Evolutionary conservation across 768 basidiomycete genomes (phyloP).

Genomic region (Leccinum pellstonianum): DNA sequence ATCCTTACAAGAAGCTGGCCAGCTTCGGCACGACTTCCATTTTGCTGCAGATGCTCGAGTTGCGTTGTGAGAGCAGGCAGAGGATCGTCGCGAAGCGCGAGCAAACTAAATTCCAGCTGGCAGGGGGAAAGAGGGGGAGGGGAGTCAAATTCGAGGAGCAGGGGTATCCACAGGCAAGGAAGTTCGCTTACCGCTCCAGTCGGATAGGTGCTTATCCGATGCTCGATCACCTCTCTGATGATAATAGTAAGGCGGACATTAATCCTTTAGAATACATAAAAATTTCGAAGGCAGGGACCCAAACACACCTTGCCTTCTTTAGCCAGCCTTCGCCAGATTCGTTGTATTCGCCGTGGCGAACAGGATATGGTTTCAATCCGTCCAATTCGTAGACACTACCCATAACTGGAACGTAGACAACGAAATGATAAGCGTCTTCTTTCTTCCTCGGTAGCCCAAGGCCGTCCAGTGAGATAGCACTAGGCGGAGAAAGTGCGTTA

Average conservation of each 20-base stretch:
- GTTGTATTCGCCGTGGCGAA: slow-evolving; percentile 75
- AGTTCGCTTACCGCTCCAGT: slow-evolving; percentile 66
- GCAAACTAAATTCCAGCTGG: slow-evolving; percentile 89
- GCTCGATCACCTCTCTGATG: slow-evolving; percentile 76
- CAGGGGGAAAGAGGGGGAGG: slow-evolving; percentile 4
- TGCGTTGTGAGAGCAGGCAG: slow-evolving; percentile 65
- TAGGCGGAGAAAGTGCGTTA: slow-evolving; percentile 90
- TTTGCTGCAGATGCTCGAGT: slow-evolving; percentile 47
- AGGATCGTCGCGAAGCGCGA: slow-evolving; percentile 83
- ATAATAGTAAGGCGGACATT: slow-evolving; percentile 14
- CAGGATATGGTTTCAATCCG: slow-evolving; percentile 76
- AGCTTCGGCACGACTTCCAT: slow-evolving; percentile 42
- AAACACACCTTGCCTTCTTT: slow-evolving; percentile 63
- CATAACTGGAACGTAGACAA: slow-evolving; percentile 85
- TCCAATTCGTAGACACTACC: slow-evolving; percentile 92
- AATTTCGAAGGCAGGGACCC: not conserved
- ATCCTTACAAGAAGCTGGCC: slow-evolving; percentile 57
- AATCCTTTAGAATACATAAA: slow-evolving; percentile 13
- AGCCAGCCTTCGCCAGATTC: slow-evolving; percentile 81
- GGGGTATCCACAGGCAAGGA: slow-evolving; percentile 14
- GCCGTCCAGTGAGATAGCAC: slow-evolving; percentile 83
- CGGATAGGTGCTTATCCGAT: slow-evolving; percentile 88
- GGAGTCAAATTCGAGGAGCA: not conserved
- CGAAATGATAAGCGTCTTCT: slow-evolving; percentile 95
- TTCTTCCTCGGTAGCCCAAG: slow-evolving; percentile 63